These are phyloP conservation scores for Aureobasidium zeae DNA, from an alignment of 2,329 filamentous ascomycete genomes.

Conservation along the genomic window DNA sequence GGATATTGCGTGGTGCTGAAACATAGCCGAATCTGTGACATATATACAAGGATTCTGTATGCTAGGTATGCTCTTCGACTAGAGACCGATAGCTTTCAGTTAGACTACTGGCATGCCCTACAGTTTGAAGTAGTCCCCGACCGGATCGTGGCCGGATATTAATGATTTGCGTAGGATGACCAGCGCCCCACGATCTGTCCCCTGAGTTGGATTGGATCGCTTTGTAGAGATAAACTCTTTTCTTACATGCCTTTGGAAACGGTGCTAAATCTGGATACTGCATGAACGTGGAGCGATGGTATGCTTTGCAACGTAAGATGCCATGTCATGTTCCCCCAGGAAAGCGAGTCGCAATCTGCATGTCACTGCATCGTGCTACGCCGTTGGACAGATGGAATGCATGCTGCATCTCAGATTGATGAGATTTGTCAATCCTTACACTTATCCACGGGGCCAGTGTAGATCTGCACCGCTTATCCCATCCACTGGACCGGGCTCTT, in stretches of 20 bases:
- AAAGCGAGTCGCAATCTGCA: constrained; percentile 6
- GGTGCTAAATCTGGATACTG: neutral
- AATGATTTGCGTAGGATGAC: constrained; percentile 5
- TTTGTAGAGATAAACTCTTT: constrained; percentile 6
- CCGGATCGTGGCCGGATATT: constrained; percentile 12
- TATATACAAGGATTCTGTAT: neutral
- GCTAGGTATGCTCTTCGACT: no score
- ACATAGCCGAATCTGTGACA: neutral
- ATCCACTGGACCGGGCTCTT: constrained; percentile 2
- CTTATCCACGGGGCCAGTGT: neutral
- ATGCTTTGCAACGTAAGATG: constrained; percentile 1
- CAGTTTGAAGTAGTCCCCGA: neutral
- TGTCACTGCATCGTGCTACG: constrained; percentile 2
- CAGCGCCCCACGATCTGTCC: neutral
- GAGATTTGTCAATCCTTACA: constrained; percentile 11
- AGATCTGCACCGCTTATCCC: constrained; percentile 8
- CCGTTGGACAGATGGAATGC: neutral
- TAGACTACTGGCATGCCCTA: neutral
- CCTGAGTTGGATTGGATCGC: constrained; percentile 5
- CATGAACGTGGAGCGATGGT: neutral
- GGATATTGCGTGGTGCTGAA: neutral
- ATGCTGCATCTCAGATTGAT: neutral
- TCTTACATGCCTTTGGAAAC: constrained; percentile 5
- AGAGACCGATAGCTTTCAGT: neutral
- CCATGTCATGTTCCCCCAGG: constrained; percentile 3